Evolutionary conservation across 1,139 yeast genomes (phyloP).

Genomic region (Suzukiozyma palmioleophila): DNA sequence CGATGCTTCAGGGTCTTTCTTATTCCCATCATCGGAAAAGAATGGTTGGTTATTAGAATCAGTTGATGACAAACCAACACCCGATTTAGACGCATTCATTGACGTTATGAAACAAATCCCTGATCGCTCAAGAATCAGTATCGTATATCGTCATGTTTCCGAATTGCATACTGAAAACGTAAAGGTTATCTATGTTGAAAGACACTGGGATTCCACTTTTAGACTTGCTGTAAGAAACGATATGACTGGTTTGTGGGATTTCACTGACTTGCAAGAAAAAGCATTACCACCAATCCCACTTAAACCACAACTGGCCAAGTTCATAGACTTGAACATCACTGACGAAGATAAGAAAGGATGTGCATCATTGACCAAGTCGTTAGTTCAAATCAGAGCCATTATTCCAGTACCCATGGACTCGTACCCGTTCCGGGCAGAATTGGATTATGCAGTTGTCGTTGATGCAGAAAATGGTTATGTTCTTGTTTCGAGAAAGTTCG

Average conservation of each 20-base stretch:
- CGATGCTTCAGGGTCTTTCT: slow-evolving; percentile 76
- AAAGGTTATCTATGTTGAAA: slow-evolving; percentile 64
- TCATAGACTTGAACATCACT: slow-evolving; percentile 63
- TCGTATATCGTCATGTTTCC: slow-evolving; percentile 71
- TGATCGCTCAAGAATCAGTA: slow-evolving; percentile 68
- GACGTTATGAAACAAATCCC: slow-evolving; percentile 77
- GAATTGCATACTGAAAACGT: slow-evolving; percentile 74
- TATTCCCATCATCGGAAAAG: slow-evolving; percentile 53
- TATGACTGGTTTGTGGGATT: slow-evolving; percentile 84
- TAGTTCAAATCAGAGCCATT: slow-evolving; percentile 64
- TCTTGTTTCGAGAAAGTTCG: slow-evolving; percentile 69
- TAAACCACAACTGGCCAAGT: slow-evolving; percentile 60
- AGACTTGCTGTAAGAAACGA: slow-evolving; percentile 76
- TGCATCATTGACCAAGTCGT: slow-evolving; percentile 45
- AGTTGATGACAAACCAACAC: slow-evolving; percentile 70
- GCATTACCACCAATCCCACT: slow-evolving; percentile 49
- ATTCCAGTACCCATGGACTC: slow-evolving; percentile 76
- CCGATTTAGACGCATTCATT: slow-evolving; percentile 68
- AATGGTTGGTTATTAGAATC: slow-evolving; percentile 73
- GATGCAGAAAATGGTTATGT: slow-evolving; percentile 80
- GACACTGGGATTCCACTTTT: slow-evolving; percentile 80
- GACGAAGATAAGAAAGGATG: slow-evolving; percentile 44
- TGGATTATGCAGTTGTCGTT: slow-evolving; percentile 74
- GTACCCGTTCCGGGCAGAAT: slow-evolving; percentile 55
- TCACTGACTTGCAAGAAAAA: slow-evolving; percentile 57